Evolutionary conservation across 129 eudicot species (phyloP).

Genomic region (Solidago caesia): DNA sequence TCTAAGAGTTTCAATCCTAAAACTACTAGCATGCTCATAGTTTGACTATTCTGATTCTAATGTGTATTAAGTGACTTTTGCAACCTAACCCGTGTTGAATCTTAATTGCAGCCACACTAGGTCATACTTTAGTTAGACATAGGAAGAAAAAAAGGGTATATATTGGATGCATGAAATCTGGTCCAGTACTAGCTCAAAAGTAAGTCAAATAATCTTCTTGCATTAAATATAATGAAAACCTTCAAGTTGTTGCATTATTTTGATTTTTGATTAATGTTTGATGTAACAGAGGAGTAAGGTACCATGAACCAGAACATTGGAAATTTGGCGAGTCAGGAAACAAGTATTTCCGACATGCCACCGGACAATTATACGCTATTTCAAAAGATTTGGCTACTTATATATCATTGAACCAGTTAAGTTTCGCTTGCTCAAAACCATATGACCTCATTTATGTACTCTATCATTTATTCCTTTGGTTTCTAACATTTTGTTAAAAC

Average conservation of each 20-base stretch:
- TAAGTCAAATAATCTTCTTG: conserved; percentile 32
- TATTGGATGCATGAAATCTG: conserved; percentile 94
- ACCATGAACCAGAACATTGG: conserved; percentile 95
- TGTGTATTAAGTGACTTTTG: conserved; percentile 13
- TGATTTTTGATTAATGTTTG: neutral
- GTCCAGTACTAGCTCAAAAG: conserved; percentile 94
- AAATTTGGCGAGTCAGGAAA: conserved; percentile 92
- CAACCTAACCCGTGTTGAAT: conserved; percentile 8
- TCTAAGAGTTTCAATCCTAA: neutral
- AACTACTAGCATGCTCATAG: neutral
- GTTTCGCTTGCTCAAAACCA: conserved; percentile 20
- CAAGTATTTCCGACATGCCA: conserved; percentile 94
- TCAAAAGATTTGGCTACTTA: conserved; percentile 89
- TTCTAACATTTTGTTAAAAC: conserved; percentile 18
- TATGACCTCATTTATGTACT: neutral
- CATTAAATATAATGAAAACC: neutral
- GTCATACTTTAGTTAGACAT: conserved; percentile 75
- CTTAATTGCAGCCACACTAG: conserved; percentile 71
- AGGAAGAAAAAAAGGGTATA: conserved; percentile 73
- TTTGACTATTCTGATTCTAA: neutral
- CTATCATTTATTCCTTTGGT: neutral
- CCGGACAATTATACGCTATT: conserved; percentile 86
- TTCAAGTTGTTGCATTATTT: conserved; percentile 12
- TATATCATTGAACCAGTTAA: conserved; percentile 77
- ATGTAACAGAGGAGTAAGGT: conserved; percentile 80